These are phyloP conservation scores for Phialocephala sp. DNA, from an alignment of 2,329 filamentous ascomycete species.

Conservation along the genomic window DNA sequence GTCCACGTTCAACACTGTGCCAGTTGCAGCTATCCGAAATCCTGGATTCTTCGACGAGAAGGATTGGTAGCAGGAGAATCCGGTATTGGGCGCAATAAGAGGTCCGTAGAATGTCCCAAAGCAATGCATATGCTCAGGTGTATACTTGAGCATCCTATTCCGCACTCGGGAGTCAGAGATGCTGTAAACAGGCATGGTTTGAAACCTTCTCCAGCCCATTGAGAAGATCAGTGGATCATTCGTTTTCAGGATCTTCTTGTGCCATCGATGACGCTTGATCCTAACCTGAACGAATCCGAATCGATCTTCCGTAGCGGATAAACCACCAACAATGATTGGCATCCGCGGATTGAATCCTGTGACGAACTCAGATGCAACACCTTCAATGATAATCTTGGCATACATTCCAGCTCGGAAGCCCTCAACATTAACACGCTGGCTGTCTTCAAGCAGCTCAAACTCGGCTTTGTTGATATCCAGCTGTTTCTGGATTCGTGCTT, in stretches of 20 bases:
- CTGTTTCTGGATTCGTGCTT: constrained; percentile 93
- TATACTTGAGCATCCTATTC: constrained; percentile 99
- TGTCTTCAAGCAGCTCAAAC: constrained; percentile 85
- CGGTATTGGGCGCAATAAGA: constrained; percentile 92
- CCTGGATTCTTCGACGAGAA: constrained; percentile 84
- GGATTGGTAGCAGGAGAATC: constrained; percentile 92
- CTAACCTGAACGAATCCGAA: constrained; percentile 95
- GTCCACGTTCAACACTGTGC: constrained; percentile 91
- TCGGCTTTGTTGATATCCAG: constrained; percentile 96
- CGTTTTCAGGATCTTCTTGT: constrained; percentile 98
- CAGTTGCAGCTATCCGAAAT: constrained; percentile 93
- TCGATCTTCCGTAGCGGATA: constrained; percentile 90
- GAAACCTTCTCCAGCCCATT: constrained; percentile 94
- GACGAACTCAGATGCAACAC: constrained; percentile 90
- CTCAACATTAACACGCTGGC: constrained; percentile 82
- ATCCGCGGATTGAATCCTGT: constrained; percentile 79
- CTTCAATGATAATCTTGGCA: constrained; percentile 86
- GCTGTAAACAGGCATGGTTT: constrained; percentile 90
- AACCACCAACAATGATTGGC: constrained; percentile 88
- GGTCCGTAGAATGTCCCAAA: constrained; percentile 96
- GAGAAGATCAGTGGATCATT: constrained; percentile 98
- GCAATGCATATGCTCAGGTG: constrained; percentile 99
- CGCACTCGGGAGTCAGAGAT: constrained; percentile 92
- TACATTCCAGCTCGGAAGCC: constrained; percentile 93
- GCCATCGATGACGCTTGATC: constrained; percentile 97